Percentiles rank a stretch among this genome's conserved stretches.
Conservation (phyloP, 257 asterid species). For the Ballota nigra region DNA sequence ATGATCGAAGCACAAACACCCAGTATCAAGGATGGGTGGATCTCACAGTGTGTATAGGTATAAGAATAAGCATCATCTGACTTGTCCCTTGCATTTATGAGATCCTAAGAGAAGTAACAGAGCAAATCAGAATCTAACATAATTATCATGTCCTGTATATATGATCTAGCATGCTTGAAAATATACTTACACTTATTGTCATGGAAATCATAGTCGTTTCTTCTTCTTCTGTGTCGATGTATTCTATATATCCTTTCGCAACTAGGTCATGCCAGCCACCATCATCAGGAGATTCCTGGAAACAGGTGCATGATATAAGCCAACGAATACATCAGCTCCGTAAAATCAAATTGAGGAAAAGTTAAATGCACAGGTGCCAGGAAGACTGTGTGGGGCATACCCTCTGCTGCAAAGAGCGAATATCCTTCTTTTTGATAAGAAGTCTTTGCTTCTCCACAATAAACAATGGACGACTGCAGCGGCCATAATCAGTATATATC, state of each 20-base stretch:
- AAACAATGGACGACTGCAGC: constrained; percentile 98
- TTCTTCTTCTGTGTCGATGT: constrained; percentile 95
- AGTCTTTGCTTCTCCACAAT: constrained; percentile 93
- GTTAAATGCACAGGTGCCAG: neutral
- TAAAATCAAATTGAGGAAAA: neutral
- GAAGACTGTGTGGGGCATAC: constrained; percentile 35
- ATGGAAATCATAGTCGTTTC: constrained; percentile 99
- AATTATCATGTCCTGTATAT: neutral
- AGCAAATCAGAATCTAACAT: constrained; percentile 27
- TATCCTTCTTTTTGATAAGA: constrained; percentile 82
- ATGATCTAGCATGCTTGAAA: constrained; percentile 12
- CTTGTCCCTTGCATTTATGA: constrained; percentile 62
- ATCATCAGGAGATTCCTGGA: constrained; percentile 87
- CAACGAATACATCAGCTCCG: neutral
- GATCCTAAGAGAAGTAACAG: constrained; percentile 55
- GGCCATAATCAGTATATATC: constrained; percentile 93
- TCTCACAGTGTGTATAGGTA: constrained; percentile 94
- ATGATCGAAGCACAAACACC: constrained; percentile 99
- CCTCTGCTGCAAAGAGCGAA: constrained; percentile 83
- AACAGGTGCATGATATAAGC: constrained; percentile 14
- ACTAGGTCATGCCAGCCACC: constrained; percentile 95
- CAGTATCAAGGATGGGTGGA: constrained; percentile 90
- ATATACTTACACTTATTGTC: constrained; percentile 77
- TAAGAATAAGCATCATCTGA: constrained; percentile 85
- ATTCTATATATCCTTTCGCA: constrained; percentile 83